Evolutionary conservation across 2,329 filamentous ascomycete genomes (phyloP).

Genomic region (Ceratocystis diversiconidia): DNA sequence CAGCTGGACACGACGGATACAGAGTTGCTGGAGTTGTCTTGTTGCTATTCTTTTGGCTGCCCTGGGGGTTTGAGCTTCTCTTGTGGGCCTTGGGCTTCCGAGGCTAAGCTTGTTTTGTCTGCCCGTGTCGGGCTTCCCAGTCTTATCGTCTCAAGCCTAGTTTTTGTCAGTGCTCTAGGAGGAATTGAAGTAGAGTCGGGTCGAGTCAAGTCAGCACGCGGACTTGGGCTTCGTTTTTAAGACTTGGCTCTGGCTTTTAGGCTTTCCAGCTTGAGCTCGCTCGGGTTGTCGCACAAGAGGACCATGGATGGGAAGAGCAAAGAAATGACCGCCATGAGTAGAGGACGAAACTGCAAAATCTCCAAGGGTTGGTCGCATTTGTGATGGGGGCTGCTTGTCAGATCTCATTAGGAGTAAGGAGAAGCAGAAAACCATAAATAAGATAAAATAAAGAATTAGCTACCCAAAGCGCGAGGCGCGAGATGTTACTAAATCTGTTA

Average conservation of each 20-base stretch:
- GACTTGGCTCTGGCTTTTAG: not conserved
- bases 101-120: no score
- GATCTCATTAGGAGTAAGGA: not conserved
- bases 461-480: no score
- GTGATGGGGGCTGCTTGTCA: not conserved
- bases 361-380: not conserved
- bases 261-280: not conserved
- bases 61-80: not conserved
- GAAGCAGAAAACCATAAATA: not conserved
- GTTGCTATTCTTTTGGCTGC: not conserved
- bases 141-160: no score
- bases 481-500: no score
- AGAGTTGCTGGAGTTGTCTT: not conserved
- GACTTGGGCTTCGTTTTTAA: not conserved
- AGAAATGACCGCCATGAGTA: not conserved
- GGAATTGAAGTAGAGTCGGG: not conserved
- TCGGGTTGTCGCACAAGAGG: no score
- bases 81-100: no score
- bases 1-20: not conserved
- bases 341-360: not conserved
- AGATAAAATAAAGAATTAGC: not conserved
- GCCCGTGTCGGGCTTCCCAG: no score
- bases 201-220: not conserved
- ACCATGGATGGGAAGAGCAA: no score
- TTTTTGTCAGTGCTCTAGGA: not conserved